phyloP scores from a whole-genome alignment of 805 yeast species.

The Monosporozyma aerobia region DNA sequence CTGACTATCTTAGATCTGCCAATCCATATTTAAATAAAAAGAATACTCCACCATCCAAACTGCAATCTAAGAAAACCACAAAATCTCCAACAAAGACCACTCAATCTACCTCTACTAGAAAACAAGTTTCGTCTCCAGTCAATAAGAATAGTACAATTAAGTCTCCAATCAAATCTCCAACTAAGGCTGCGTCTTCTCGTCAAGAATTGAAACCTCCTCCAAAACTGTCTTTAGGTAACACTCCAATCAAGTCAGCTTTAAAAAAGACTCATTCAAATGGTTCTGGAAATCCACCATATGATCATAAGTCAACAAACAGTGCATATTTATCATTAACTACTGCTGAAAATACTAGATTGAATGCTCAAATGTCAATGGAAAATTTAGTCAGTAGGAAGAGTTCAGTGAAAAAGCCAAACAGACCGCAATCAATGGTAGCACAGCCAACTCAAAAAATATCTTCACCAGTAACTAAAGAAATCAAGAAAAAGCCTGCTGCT shows the following conservation, averaged over 20 bases:
- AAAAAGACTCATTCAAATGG: slow-evolving; percentile 25
- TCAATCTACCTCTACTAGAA: neutral
- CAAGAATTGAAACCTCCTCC: slow-evolving; percentile 3
- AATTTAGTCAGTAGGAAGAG: slow-evolving; percentile 1
- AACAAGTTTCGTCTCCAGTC: neutral
- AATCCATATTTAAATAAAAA: slow-evolving; percentile 18
- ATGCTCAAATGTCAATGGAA: slow-evolving; percentile 48
- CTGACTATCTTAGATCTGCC: slow-evolving; percentile 39
- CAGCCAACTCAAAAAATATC: slow-evolving; percentile 6
- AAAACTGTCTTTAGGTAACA: slow-evolving; percentile 4
- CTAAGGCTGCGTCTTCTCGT: neutral
- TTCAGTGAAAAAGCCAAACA: slow-evolving; percentile 6
- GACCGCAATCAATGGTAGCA: slow-evolving; percentile 19
- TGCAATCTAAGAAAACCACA: neutral
- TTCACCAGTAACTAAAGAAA: slow-evolving; percentile 12
- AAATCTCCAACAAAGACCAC: neutral
- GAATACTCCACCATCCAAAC: neutral
- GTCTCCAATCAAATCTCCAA: neutral
- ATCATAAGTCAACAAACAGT: slow-evolving; percentile 41
- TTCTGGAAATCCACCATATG: slow-evolving; percentile 11
- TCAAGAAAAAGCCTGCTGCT: slow-evolving; percentile 9
- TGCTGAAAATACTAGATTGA: slow-evolving; percentile 69
- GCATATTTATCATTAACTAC: slow-evolving; percentile 65
- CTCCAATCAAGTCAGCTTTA: slow-evolving; percentile 38
- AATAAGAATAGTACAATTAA: neutral